Base-by-base conservation (phyloP, 129 eudicot genomes). In the Centella asiatica region DNA sequence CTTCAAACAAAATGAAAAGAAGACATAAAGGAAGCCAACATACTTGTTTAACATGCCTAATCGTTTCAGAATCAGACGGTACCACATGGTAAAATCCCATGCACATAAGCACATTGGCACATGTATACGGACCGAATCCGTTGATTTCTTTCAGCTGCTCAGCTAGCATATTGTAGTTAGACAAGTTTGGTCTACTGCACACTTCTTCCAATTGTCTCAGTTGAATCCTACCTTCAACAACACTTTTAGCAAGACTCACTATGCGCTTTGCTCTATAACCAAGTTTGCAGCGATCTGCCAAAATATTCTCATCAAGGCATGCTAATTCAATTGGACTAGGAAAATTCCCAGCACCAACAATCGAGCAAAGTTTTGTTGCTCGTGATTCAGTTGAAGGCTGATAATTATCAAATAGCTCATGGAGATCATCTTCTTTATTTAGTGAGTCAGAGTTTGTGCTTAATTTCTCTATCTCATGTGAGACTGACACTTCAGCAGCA, bases 61-160 rank as follows among this genome's bases (percentile, higher is more conserved):
- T 67, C 23, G 97, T 90, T 77, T 90, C 97, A 39, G 97, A 83
- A 81, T 90, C 97, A 23, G 89, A 67, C 49, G 97, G 97, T 56
- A 90, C 34, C 47, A 81, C 92, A 73, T 86, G 88, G 76, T 90
- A 90, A 74, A 78, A 90, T 19, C 97, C 97, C 92, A 90, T 69
- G 83, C 97, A 90, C 95, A 90, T 90, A 53, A 90, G 89, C 45
- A 90, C 93, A 60, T 86, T 90, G 62, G 93, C 88, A 47, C 95
- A 75, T 13, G 95, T 90, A 64, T 74, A 90, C 12, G 95, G 93
- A 63, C 97, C 97, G 62, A 86, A 90, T 37, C 97, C 97, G 25
- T 90, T 39, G 26, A 90, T 83, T 67, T 58, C 67, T 78, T 71
- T 79, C 72, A 86, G 80, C 83, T 77, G 82, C 64, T 74, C 89